These are phyloP conservation scores for Ophiocordyceps robertsii DNA, from an alignment of 2,329 filamentous ascomycete genomes.

Conservation along the genomic window DNA sequence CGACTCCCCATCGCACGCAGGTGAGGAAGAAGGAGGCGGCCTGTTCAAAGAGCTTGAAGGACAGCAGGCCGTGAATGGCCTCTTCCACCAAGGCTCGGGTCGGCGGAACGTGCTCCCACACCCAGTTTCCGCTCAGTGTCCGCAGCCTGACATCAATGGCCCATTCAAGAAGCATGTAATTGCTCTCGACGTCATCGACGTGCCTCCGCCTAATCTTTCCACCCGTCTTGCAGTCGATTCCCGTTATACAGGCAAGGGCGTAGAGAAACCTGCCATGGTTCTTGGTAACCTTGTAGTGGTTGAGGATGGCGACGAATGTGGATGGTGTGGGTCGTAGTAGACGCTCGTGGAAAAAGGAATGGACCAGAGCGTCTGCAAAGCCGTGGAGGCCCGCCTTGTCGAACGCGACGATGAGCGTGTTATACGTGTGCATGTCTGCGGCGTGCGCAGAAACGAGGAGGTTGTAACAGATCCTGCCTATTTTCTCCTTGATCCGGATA, in stretches of 20 bases:
- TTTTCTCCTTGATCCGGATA: constrained; percentile 17
- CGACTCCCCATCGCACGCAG: constrained; percentile 21
- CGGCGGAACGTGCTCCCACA: constrained; percentile 26
- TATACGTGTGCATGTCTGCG: constrained; percentile 57
- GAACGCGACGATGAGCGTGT: constrained; percentile 56
- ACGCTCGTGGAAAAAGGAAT: constrained; percentile 32
- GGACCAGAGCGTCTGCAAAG: constrained; percentile 38
- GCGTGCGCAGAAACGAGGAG: constrained; percentile 47
- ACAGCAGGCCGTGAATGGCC: constrained; percentile 33
- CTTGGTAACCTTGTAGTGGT: constrained; percentile 31
- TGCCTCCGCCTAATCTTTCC: constrained; percentile 23
- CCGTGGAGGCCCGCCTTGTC: constrained; percentile 32
- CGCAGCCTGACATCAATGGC: constrained; percentile 11
- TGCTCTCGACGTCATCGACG: constrained; percentile 15
- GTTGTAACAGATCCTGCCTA: constrained; percentile 45
- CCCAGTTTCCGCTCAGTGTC: constrained; percentile 17
- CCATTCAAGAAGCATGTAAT: constrained; percentile 15
- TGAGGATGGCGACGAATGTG: constrained; percentile 34
- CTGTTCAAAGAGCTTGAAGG: constrained; percentile 29
- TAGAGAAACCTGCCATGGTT: constrained; percentile 29
- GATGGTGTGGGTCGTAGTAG: constrained; percentile 32
- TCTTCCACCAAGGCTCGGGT: constrained; percentile 26
- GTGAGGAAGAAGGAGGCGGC: constrained; percentile 28
- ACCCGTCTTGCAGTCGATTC: constrained; percentile 24
- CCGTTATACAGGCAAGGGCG: constrained; percentile 31